A percentile compares a stretch with the other conserved stretches of the same genome.
These are phyloP conservation scores for Fusarium concolor DNA, from an alignment of 2,329 filamentous ascomycete genomes.

Conservation along the genomic window DNA sequence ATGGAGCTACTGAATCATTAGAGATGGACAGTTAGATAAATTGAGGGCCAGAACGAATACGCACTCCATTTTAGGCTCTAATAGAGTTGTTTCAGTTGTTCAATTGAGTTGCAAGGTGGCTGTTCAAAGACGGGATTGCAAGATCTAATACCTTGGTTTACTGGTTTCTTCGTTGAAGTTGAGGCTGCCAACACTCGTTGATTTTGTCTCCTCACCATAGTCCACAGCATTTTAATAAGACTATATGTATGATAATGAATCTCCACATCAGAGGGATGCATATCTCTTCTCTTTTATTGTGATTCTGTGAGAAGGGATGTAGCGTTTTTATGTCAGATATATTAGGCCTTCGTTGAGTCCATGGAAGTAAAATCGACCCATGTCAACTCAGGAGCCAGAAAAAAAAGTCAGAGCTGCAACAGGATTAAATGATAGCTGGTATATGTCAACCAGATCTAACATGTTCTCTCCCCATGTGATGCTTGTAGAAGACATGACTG, in stretches of 20 bases:
- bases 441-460: background rate
- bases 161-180: background rate
- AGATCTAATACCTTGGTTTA: background rate
- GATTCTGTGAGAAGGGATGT: no score
- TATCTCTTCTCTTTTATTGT: no score
- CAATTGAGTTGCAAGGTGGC: background rate
- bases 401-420: background rate
- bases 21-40: background rate
- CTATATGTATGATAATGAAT: no score
- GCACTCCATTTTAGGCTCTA: background rate
- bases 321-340: no score
- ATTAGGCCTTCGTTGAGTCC: no score
- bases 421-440: background rate
- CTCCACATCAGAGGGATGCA: no score
- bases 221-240: no score
- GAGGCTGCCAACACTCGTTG: background rate
- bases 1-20: slow-evolving; percentile 7
- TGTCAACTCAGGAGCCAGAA: no score
- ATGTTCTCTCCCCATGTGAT: background rate
- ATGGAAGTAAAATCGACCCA: no score
- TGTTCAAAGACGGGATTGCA: background rate
- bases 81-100: background rate
- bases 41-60: background rate
- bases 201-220: background rate
- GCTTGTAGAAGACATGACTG: no score